phyloP scores from a whole-genome alignment of 345 rosid species.

The Durio zibethinus region DNA sequence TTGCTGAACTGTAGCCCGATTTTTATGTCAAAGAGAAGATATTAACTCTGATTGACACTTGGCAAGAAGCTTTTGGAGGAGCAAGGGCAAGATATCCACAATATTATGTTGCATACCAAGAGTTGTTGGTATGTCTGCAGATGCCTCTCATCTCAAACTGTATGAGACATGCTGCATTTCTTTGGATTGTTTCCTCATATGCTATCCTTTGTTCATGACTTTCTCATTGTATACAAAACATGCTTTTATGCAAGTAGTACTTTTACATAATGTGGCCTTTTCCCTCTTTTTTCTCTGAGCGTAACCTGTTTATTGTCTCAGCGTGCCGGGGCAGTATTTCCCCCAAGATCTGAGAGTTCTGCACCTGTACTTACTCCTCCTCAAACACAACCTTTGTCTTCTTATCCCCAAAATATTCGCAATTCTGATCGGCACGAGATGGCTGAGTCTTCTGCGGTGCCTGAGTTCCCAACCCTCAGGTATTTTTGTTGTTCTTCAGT shows the following conservation, averaged over 20 bases:
- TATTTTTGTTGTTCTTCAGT: constrained; percentile 23
- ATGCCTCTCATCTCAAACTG: constrained; percentile 13
- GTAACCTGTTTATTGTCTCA: constrained; percentile 38
- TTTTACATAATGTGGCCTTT: constrained; percentile 6
- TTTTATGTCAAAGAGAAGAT: constrained; percentile 93
- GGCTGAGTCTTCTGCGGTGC: constrained; percentile 72
- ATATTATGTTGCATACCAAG: constrained; percentile 94
- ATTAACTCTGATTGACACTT: constrained; percentile 76
- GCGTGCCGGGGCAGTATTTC: constrained; percentile 99
- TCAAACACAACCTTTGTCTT: constrained; percentile 84
- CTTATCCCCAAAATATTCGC: constrained; percentile 76
- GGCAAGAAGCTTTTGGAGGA: constrained; percentile 99
- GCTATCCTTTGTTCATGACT: neutral
- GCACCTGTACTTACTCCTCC: constrained; percentile 95
- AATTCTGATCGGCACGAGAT: constrained; percentile 54
- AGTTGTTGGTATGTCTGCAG: constrained; percentile 71
- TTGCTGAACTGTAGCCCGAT: constrained; percentile 63
- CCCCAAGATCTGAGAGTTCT: constrained; percentile 83
- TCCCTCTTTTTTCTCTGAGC: constrained; percentile 10
- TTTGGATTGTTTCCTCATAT: constrained; percentile 1
- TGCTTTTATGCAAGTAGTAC: neutral
- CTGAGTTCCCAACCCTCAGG: constrained; percentile 93
- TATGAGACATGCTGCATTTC: constrained; percentile 1
- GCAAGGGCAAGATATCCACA: constrained; percentile 98
- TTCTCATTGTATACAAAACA: neutral